Base-by-base conservation (phyloP, 129 eudicot genomes). In the Kitagawia praeruptora region DNA sequence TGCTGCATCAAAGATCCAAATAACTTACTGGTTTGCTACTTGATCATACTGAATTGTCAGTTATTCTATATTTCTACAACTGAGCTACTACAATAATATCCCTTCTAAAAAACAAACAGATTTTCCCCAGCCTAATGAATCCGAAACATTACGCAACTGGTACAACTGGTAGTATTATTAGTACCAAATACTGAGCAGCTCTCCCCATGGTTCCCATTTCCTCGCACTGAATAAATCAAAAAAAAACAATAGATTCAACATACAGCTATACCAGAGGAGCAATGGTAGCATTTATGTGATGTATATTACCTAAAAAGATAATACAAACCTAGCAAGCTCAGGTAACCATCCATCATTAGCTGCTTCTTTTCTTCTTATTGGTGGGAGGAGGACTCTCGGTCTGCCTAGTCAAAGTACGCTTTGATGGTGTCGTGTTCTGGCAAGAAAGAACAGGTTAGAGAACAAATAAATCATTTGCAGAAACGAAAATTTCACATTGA, bases 331-430 rank as follows among this genome's bases (percentile, higher is more conserved):
- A 92, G 97, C 84, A 91, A 88, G 83, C 82, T 85, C 70, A 87
- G 88, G 56, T 87, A 89, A 71, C 88, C 97, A 80, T 94, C 98
- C 96, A 90, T 87, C 28, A 84, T n/a, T n/a, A n/a, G 76, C 77
- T 95, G 97, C 83, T 90, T 95, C 74, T 93, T 84, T 67, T 67
- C 86, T 92, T 95, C 87, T 95, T 95, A 61, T 34, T 47, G 23
- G 83, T 74, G 40, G 89, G 79, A 40, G 96, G 94, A n/a, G 96
- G 91, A 80, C 97, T 90, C 82, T 95, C 98, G 0, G 93, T 80
- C 77, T 94, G 98, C 58, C 97, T 79, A 56, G 88, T 83, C 75
- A 84, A 70, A 7, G 93, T 79, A 54, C 98, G 96, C 84, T 95
- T 95, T 18, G 97, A 89, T 53, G 98, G 90, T 25, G 96, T 87